Percentiles rank a stretch among this genome's conserved stretches.
Conservation (phyloP, 2,329 filamentous ascomycete genomes). For the Colletotrichum cereale region DNA sequence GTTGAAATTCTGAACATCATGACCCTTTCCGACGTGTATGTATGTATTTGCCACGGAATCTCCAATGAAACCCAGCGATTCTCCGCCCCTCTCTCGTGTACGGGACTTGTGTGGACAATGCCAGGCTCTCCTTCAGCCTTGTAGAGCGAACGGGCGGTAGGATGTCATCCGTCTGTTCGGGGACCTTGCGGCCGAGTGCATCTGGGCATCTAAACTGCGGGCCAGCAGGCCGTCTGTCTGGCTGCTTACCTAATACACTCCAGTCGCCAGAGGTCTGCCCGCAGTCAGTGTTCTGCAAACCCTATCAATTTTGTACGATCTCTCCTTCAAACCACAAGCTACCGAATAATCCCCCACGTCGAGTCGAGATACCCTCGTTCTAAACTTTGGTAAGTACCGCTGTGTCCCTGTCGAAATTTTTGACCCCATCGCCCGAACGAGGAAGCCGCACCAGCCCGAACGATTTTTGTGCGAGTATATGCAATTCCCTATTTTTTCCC, state of each 20-base stretch:
- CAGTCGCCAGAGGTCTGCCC: slow-evolving; percentile 52
- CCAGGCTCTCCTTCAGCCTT: slow-evolving; percentile 17
- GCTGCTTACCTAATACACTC: slow-evolving; percentile 56
- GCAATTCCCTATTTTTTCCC: slow-evolving; percentile 30
- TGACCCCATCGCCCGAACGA: slow-evolving; percentile 14
- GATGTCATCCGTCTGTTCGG: slow-evolving; percentile 1
- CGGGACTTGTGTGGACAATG: background rate
- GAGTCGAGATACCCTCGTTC: slow-evolving; percentile 46
- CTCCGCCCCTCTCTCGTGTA: background rate
- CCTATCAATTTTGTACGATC: slow-evolving; percentile 59
- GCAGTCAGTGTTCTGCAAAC: slow-evolving; percentile 47
- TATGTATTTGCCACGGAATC: background rate
- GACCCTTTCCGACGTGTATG: slow-evolving; percentile 9
- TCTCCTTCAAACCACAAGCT: slow-evolving; percentile 44
- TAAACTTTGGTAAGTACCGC: slow-evolving; percentile 52
- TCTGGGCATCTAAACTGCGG: slow-evolving; percentile 19
- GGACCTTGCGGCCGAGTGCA: slow-evolving; percentile 6
- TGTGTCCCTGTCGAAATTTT: slow-evolving; percentile 22
- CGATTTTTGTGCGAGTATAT: slow-evolving; percentile 31
- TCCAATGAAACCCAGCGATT: background rate
- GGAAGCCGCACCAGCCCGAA: slow-evolving; percentile 6
- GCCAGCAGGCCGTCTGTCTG: background rate
- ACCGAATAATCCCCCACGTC: slow-evolving; percentile 32
- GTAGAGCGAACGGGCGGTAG: slow-evolving; percentile 1
- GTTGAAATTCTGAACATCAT: slow-evolving; percentile 29